Percentiles rank a stretch among this genome's conserved stretches.
Conservation (phyloP, 2,329 filamentous ascomycete species). For the Beauveria sp. region DNA sequence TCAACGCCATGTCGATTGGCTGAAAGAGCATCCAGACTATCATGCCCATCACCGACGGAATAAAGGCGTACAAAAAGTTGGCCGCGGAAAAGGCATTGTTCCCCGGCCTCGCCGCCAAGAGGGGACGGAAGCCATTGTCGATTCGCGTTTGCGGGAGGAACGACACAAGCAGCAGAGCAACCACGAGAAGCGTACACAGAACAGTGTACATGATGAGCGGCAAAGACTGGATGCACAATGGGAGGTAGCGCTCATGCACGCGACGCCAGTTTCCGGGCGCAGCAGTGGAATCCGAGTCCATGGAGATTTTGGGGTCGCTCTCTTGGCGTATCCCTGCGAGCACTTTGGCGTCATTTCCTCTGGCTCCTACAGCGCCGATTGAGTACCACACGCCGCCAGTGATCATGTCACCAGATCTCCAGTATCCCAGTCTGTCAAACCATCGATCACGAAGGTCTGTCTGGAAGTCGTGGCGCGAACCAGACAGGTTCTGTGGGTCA, state of each 20-base stretch:
- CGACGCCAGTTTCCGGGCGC: conserved; percentile 21
- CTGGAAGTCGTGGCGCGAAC: conserved; percentile 42
- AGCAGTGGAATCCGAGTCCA: conserved; percentile 23
- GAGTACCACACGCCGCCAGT: conserved; percentile 67
- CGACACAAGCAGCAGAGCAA: conserved; percentile 68
- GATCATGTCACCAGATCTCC: conserved; percentile 60
- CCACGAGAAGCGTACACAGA: conserved; percentile 51
- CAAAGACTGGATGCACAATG: conserved; percentile 65
- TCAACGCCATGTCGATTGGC: conserved; percentile 56
- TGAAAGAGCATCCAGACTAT: conserved; percentile 61
- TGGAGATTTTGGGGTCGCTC: conserved; percentile 24
- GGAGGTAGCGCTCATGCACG: conserved; percentile 54
- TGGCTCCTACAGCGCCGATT: conserved; percentile 50
- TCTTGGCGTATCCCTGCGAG: conserved; percentile 20
- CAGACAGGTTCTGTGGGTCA: conserved; percentile 53
- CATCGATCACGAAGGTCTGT: conserved; percentile 47
- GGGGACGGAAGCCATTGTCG: conserved; percentile 62
- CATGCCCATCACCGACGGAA: conserved; percentile 61
- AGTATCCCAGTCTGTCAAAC: conserved; percentile 75
- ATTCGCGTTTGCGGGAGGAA: conserved; percentile 65
- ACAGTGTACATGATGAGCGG: conserved; percentile 59
- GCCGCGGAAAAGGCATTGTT: conserved; percentile 68
- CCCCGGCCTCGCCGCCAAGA: conserved; percentile 53
- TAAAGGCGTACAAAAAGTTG: conserved; percentile 79
- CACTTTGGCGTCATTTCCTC: conserved; percentile 18